A percentile compares a stretch with the other conserved stretches of the same genome.
phyloP scores from a whole-genome alignment of 768 basidiomycete genomes.

The Tylopilus sp. region DNA sequence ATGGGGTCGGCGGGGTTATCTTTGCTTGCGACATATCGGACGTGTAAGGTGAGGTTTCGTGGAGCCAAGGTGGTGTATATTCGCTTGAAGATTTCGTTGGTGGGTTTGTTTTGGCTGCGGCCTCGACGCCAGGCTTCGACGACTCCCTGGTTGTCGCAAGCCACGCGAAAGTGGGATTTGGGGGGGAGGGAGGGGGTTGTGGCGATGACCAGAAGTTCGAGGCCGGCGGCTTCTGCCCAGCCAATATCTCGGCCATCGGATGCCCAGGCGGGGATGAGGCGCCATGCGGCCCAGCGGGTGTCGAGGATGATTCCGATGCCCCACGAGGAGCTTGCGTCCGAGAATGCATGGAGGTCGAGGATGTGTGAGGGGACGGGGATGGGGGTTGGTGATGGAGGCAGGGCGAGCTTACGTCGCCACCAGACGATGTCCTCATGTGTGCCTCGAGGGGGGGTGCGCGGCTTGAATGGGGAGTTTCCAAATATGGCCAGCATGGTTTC shows the following conservation, averaged over 20 bases:
- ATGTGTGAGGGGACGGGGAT: neutral
- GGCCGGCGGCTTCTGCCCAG: neutral
- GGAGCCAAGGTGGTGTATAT: constrained; percentile 16
- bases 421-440: neutral
- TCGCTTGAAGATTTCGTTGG: constrained; percentile 29
- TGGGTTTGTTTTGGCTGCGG: constrained; percentile 23
- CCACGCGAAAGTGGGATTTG: neutral
- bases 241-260: neutral
- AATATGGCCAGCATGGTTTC: neutral
- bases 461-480: neutral
- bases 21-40: neutral
- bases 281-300: neutral
- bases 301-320: neutral
- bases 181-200: neutral
- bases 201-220: no score
- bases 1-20: neutral
- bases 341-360: neutral
- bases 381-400: neutral
- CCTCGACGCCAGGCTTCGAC: constrained; percentile 36
- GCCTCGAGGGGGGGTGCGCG: neutral
- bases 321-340: neutral
- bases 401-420: neutral
- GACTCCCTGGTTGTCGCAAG: constrained; percentile 30
- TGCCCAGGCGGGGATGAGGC: neutral
- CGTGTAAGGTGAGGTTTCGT: no score